These are phyloP conservation scores for Sesbania bispinosa DNA, from an alignment of 306 rosid species.

Conservation along the genomic window DNA sequence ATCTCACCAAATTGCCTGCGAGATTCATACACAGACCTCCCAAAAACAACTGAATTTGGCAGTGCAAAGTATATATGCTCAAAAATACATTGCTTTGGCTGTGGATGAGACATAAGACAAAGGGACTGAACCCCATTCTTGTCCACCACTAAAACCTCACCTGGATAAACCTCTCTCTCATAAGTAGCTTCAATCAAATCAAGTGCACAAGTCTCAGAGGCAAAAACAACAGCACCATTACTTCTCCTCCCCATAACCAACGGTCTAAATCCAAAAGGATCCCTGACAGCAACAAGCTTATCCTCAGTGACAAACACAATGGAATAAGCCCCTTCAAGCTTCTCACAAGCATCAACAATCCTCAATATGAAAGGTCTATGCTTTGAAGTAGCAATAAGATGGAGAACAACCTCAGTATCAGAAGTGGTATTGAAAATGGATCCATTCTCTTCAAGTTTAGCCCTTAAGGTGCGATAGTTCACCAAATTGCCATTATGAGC, in stretches of 20 bases:
- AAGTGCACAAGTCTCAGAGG: constrained; percentile 96
- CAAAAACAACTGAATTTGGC: constrained; percentile 80
- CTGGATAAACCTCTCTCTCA: constrained; percentile 87
- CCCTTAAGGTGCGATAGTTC: constrained; percentile 58
- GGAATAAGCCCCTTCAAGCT: constrained; percentile 84
- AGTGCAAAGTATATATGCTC: constrained; percentile 94
- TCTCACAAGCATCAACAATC: constrained; percentile 91
- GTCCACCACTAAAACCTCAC: constrained; percentile 88
- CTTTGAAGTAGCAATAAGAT: constrained; percentile 83
- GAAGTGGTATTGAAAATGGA: constrained; percentile 90
- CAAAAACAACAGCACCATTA: constrained; percentile 92
- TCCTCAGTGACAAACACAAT: constrained; percentile 83
- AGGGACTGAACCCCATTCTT: constrained; percentile 74
- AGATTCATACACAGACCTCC: constrained; percentile 84
- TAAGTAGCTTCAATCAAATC: constrained; percentile 95
- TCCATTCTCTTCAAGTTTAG: constrained; percentile 71
- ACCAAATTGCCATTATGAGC: constrained; percentile 95
- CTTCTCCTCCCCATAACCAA: constrained; percentile 93
- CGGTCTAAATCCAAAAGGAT: constrained; percentile 83
- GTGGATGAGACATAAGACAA: constrained; percentile 84
- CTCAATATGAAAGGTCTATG: constrained; percentile 74
- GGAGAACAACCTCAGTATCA: constrained; percentile 95
- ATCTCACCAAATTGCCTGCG: constrained; percentile 76
- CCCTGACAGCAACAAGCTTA: constrained; percentile 85
- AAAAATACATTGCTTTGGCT: constrained; percentile 80